These are phyloP conservation scores for Fusarium brachygibbosum DNA, from an alignment of 2,329 filamentous ascomycete genomes.

Conservation along the genomic window DNA sequence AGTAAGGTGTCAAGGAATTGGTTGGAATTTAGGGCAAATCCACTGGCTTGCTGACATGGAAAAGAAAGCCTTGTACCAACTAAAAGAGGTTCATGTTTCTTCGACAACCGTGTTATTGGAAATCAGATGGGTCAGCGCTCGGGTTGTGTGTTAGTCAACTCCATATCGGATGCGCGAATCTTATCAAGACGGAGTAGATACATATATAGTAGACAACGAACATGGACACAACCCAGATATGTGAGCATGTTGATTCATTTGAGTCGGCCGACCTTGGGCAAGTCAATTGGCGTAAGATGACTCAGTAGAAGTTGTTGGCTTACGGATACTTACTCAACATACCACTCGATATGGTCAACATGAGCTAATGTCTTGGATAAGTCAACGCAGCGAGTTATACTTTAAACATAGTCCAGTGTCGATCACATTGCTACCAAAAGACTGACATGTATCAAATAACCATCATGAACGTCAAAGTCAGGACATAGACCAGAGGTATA, in stretches of 20 bases:
- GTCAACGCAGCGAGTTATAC: not conserved
- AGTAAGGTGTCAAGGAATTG: not conserved
- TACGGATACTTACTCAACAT: slow-evolving; percentile 31
- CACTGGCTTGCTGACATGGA: not conserved
- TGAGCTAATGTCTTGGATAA: not conserved
- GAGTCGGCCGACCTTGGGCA: not conserved
- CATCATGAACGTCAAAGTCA: not conserved
- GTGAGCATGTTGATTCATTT: not conserved
- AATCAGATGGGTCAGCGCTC: not conserved
- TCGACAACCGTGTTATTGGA: not conserved
- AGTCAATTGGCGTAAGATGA: not conserved
- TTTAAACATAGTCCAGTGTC: not conserved
- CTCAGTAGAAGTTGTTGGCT: slow-evolving; percentile 19
- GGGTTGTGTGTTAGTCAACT: not conserved
- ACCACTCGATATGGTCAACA: slow-evolving; percentile 14
- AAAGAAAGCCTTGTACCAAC: not conserved
- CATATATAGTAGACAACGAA: not conserved
- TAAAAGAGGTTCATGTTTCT: not conserved
- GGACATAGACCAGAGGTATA: not conserved
- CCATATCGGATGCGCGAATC: too few species aligned
- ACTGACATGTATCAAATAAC: too few species aligned
- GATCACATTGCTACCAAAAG: too few species aligned
- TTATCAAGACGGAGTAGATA: not conserved
- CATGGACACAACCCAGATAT: not conserved
- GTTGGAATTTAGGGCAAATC: not conserved